Base-by-base conservation (phyloP, 352 stramenopile genomes). In the Globisporangium echinulatum region DNA sequence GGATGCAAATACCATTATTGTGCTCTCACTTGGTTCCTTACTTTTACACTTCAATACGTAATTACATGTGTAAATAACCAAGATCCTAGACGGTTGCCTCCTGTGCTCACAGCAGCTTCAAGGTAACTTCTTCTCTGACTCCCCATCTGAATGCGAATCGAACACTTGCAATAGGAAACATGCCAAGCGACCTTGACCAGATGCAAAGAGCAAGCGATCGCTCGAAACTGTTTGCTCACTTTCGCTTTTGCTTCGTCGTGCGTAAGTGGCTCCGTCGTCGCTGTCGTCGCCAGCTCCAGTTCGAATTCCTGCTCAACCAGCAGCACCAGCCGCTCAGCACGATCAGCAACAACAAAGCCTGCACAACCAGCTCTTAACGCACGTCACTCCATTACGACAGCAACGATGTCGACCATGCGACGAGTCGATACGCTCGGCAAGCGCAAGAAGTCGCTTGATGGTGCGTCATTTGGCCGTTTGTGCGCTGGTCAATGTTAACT, bases 371-470 rank as follows among this genome's bases (percentile, higher is more conserved):
- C 25, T 33, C 25, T 33, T 33, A 33, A 33, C 25, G 25, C 25
- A 33, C 25, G 25, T 3, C 25, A 33, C 25, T 33, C 25, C 25
- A 25, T 54, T 46, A n/a, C 38, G 47, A 11, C 46, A 60, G n/a
- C 48, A 51, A 40, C 25, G 38, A 68, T 68, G 51, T 62, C 67
- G 36, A 71, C 71, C 58, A 87, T 92, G 78, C 89, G 86, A 70
- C 87, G 88, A 62, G 80, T 94, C 39, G 69, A 79, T 38, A 94
- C 85, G 64, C 82, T 94, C 43, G 85, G 83, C 70, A 94, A 94
- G 75, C 83, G 85, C 67, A 93, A 94, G 68, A 92, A 93, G 69
- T 93, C 83, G 52, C 80, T 93, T 49, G 85, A 94, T 55, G 85
- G 85, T 92, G 66, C 33, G 72, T 56, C 0, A 10, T 43, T 4